Base-by-base conservation (phyloP, 768 basidiomycete species). In the Tulasnella sp. region DNA sequence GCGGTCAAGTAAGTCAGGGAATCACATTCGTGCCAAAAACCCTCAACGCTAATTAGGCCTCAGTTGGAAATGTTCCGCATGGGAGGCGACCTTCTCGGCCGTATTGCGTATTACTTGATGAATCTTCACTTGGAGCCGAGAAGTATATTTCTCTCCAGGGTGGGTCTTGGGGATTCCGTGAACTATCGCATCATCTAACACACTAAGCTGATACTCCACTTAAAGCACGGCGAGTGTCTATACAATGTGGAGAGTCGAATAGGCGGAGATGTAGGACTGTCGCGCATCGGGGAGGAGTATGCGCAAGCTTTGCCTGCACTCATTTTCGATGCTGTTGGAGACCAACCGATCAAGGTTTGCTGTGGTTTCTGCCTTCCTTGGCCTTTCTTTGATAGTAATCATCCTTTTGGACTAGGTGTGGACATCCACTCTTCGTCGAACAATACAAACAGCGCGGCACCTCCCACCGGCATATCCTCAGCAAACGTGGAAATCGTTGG, bases 51-150 rank as follows among this genome's bases (percentile, higher is more conserved):
- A 25, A 36, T 36, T 4, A 19, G 39, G n/a, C 8, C 5, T 37
- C 25, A 75, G 74, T 11, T 75, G 64, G 74, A 75, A 17, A 69
- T 75, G 36, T 31, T n/a, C 36, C 87, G 91, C 79, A 98, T 99
- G 72, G 90, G 96, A 81, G 96, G 96, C 14, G 99, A 99, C 81
- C 84, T 99, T 77, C 94, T 96, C 81, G 95, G 94, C 86, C 92
- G 97, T 42, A 95, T 99, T 79, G 96, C 95, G 29, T 99, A 97
- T 84, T 99, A 96, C 83, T 86, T 99, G 74, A 99, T 98, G 96
- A 98, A 98, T 82, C 83, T 99, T 80, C 97, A 99, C 83, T 85
- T 99, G 79, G 97, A 97, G 80, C 97, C 97, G 6, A 88, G 97
- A 76, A 94, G 91, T 81, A 99, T 99, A 78, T 99, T 95, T 84